Evolutionary conservation across 164 flowering plant species (phyloP), one percentile per base, ranked within the genome.

Genomic region (Hamamelis virginiana): DNA sequence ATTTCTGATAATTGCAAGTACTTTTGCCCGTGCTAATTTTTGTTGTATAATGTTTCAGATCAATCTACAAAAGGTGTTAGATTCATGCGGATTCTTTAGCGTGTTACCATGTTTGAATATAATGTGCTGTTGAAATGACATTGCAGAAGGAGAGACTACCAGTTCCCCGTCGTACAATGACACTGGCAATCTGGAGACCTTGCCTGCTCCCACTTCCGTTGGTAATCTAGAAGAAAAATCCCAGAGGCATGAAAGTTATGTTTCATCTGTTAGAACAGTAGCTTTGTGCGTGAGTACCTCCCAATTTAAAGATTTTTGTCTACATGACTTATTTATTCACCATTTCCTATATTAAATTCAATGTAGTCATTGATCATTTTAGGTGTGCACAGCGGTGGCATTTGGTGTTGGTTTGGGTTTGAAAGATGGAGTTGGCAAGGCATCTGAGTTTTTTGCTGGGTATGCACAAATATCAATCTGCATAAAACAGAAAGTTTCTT

Each of bases 381-480:
- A 94, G 98, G 94, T 88, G 12, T 72, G 82, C 70, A 60, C 94
- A 51, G 97, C 98, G 0, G 89, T 89, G 74, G 85, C 83, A 55
- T 94, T 94, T 84, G 98, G 98, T 65, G 70, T 89, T 70, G 95
- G 89, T 63, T 23, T 94, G 75, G 98, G 97, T 46, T 85, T 89
- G 25, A 89, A 80, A 66, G 97, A 89, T 57, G 97, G 97, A 73
- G 80, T 78, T 78, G 95, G 82, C 74, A 91, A 87, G 82, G 97
- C 97, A 45, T 83, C 94, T 38, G 98, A 94, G 70, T 94, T 92
- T 79, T 94, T 94, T 81, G 94, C 98, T 48, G 98, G 98, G 97
- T 92, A 89, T 65, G 86, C 19, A 11, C 59, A 21, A 66, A 5
- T 16, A 23, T 16, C 41, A 33, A 6, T 33, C 41, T 33, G 41